Evolutionary conservation across 768 basidiomycete species (phyloP).

Genomic region (Cantharellus cinnabarinus): DNA sequence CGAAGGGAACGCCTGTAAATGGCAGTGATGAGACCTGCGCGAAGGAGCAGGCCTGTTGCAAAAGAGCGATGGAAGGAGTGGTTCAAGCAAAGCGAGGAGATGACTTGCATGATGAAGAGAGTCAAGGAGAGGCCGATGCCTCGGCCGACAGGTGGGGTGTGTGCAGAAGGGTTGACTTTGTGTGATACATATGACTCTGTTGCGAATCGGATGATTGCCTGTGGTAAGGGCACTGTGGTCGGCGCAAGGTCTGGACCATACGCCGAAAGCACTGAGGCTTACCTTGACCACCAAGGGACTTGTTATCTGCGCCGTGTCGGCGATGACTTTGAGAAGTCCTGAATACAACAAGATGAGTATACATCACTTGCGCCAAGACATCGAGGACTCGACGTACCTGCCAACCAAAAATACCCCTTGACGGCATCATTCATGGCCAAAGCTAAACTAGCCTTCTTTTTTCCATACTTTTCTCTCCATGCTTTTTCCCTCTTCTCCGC

Average conservation of each 20-base stretch:
- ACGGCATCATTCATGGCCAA: conserved; percentile 16
- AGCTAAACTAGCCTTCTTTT: conserved; percentile 16
- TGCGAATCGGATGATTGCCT: conserved; percentile 12
- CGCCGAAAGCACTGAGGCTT: not conserved
- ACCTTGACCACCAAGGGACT: conserved; percentile 14
- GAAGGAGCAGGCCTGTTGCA: conserved; percentile 49
- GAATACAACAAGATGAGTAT: not conserved
- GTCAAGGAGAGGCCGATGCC: conserved; percentile 20
- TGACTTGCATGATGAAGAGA: conserved; percentile 18
- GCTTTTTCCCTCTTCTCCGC: conserved; percentile 12
- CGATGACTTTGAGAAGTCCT: conserved; percentile 12
- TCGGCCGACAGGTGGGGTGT: conserved; percentile 12
- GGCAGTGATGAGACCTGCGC: conserved; percentile 71
- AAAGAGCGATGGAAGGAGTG: conserved; percentile 18
- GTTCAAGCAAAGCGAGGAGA: conserved; percentile 16
- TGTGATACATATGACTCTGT: conserved; percentile 1
- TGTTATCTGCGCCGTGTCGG: conserved; percentile 12
- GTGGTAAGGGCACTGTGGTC: conserved; percentile 10
- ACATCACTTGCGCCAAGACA: not conserved
- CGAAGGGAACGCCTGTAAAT: conserved; percentile 62
- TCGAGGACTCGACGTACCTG: not conserved
- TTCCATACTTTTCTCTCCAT: conserved; percentile 14
- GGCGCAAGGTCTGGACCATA: not conserved
- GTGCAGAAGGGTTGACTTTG: not conserved
- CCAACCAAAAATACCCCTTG: conserved; percentile 9